These are phyloP conservation scores for Erysiphe neolycopersici DNA, from an alignment of 2,329 filamentous ascomycete genomes.

Conservation along the genomic window DNA sequence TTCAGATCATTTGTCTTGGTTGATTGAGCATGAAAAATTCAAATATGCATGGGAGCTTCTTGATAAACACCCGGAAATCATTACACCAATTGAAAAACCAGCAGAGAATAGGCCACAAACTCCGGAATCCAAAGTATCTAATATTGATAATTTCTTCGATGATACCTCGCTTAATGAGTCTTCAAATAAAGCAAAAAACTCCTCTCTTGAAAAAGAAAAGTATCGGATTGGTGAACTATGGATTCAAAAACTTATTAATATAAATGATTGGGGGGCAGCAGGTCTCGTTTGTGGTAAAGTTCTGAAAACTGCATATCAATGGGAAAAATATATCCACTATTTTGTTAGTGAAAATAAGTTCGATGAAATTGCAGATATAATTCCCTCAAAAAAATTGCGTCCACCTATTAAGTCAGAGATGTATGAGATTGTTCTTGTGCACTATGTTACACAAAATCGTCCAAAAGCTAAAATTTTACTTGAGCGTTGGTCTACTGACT, in stretches of 20 bases:
- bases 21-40: conserved; percentile 57
- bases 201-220: conserved; percentile 62
- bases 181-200: conserved; percentile 28
- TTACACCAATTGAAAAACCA: conserved; percentile 18
- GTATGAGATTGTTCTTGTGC: conserved; percentile 69
- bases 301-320: conserved; percentile 48
- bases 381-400: conserved; percentile 50
- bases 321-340: conserved; percentile 90
- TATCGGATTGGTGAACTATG: conserved; percentile 75
- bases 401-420: conserved; percentile 58
- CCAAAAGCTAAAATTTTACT: conserved; percentile 51
- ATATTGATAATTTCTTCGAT: conserved; percentile 35
- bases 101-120: conserved; percentile 17
- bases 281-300: conserved; percentile 64
- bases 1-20: conserved; percentile 62
- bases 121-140: conserved; percentile 14
- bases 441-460: conserved; percentile 64
- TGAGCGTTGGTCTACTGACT: conserved; percentile 56
- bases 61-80: conserved; percentile 60
- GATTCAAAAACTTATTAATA: conserved; percentile 61
- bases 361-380: conserved; percentile 66
- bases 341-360: conserved; percentile 71
- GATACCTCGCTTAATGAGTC: conserved; percentile 34
- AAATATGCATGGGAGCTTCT: conserved; percentile 72
- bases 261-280: conserved; percentile 48